Conservation (phyloP, 495 filamentous ascomycete genomes). For the Hypoxylon cercidicola region DNA sequence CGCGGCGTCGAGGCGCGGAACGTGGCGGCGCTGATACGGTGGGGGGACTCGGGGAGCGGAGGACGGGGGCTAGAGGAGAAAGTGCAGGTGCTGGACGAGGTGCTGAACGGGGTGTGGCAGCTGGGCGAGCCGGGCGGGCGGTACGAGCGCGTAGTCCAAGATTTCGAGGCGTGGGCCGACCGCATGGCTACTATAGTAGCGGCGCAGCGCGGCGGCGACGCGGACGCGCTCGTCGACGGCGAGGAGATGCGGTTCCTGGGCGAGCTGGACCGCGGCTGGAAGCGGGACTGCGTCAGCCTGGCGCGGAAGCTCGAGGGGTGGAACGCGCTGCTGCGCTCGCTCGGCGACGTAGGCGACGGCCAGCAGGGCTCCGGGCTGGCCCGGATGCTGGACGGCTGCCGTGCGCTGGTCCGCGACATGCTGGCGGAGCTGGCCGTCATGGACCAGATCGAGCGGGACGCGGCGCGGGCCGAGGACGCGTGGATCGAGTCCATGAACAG, state of each 20-base stretch:
- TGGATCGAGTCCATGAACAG: conserved; percentile 62
- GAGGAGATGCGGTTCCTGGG: conserved; percentile 52
- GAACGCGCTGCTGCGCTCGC: conserved; percentile 47
- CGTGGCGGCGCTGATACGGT: conserved; percentile 50
- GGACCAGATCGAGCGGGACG: conserved; percentile 59
- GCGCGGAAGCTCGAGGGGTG: conserved; percentile 56
- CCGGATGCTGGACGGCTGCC: conserved; percentile 51
- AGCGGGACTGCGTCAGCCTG: conserved; percentile 55
- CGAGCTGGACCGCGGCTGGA: conserved; percentile 54
- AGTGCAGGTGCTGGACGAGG: conserved; percentile 61
- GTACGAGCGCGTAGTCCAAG: conserved; percentile 57
- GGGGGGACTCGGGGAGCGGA: conserved; percentile 40
- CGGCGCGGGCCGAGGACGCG: conserved; percentile 51
- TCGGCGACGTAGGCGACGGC: conserved; percentile 39
- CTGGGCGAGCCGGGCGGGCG: conserved; percentile 60
- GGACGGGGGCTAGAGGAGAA: conserved; percentile 57
- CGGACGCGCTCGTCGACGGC: conserved; percentile 37
- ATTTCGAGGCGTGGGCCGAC: conserved; percentile 63
- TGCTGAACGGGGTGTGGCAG: conserved; percentile 61
- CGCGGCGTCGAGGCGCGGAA: conserved; percentile 50
- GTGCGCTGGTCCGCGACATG: conserved; percentile 57
- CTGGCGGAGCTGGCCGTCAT: conserved; percentile 58
- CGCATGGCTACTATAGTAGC: conserved; percentile 53
- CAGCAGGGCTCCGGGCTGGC: conserved; percentile 48
- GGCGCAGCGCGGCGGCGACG: conserved; percentile 42